Percentiles rank a stretch among this genome's conserved stretches.
phyloP scores from a whole-genome alignment of 1,284 basidiomycete species.

The Ceratobasidium sp. region DNA sequence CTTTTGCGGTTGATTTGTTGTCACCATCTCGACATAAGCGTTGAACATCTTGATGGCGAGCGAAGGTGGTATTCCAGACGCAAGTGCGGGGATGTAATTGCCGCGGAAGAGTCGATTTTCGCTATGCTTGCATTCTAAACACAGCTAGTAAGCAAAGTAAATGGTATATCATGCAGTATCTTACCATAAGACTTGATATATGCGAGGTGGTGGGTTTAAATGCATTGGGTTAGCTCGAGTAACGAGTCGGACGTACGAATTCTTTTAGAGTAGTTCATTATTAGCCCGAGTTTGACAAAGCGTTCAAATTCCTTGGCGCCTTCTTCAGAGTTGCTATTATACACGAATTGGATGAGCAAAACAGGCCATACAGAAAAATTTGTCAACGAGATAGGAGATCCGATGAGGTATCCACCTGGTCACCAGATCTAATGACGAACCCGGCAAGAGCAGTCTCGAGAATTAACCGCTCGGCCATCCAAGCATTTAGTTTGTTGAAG shows the following conservation, averaged over 20 bases:
- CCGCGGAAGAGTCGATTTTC: constrained; percentile 20
- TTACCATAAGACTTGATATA: background rate
- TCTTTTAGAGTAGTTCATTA: background rate
- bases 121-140: constrained; percentile 12
- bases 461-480: no score
- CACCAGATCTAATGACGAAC: no score
- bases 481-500: no score
- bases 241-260: constrained; percentile 1
- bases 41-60: background rate
- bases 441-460: no score
- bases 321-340: constrained; percentile 25
- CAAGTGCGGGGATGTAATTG: constrained; percentile 9
- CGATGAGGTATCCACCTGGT: no score
- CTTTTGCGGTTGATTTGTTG: background rate
- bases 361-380: constrained; percentile 22
- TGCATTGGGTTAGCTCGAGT: background rate
- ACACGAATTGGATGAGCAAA: constrained; percentile 2
- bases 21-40: constrained; percentile 7
- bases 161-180: background rate
- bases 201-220: background rate
- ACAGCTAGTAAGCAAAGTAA: background rate
- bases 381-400: background rate
- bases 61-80: background rate
- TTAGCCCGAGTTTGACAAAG: constrained; percentile 41
- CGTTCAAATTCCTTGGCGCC: constrained; percentile 37